Conservation (phyloP, 192 early-diverging fungal genomes). For the Umbelopsis ramanniana region DNA sequence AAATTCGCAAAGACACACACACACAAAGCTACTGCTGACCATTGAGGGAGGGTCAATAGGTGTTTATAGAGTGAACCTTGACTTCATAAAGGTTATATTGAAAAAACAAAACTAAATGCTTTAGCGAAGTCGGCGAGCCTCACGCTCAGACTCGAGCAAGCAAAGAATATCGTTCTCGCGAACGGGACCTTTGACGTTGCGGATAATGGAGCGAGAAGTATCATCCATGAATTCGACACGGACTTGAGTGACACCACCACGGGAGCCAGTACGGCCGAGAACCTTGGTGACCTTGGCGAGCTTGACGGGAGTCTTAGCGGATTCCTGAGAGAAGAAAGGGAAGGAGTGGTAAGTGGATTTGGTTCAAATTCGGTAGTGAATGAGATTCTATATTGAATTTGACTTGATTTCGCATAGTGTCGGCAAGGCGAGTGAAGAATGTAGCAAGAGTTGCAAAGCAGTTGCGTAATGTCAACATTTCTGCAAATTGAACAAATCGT, state of each 20-base stretch:
- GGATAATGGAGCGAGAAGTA: slow-evolving; percentile 94
- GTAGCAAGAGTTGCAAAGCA: too few relatives aligned
- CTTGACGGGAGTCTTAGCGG: slow-evolving; percentile 72
- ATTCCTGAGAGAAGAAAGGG: slow-evolving; percentile 27
- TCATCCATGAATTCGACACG: slow-evolving; percentile 99
- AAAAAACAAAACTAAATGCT: slow-evolving; percentile 3
- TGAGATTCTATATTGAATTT: too few relatives aligned
- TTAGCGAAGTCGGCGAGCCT: slow-evolving; percentile 98
- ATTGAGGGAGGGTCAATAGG: not conserved
- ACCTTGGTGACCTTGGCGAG: slow-evolving; percentile 96
- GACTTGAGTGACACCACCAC: slow-evolving; percentile 99
- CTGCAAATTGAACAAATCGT: too few relatives aligned
- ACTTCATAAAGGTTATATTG: not conserved
- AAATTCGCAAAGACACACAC: not conserved
- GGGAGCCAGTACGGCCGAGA: slow-evolving; percentile 99
- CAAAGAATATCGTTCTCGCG: slow-evolving; percentile 96
- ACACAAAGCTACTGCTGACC: too few relatives aligned
- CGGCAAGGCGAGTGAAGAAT: too few relatives aligned
- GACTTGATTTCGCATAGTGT: too few relatives aligned
- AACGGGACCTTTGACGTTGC: slow-evolving; percentile 99
- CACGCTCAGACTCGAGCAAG: slow-evolving; percentile 99
- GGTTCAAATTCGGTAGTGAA: too few relatives aligned
- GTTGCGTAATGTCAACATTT: too few relatives aligned
- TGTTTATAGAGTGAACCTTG: slow-evolving; percentile 10
- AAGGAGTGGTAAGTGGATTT: too few relatives aligned